phyloP scores from a whole-genome alignment of 2,329 filamentous ascomycete species.

The Trichoderma koningiopsis region DNA sequence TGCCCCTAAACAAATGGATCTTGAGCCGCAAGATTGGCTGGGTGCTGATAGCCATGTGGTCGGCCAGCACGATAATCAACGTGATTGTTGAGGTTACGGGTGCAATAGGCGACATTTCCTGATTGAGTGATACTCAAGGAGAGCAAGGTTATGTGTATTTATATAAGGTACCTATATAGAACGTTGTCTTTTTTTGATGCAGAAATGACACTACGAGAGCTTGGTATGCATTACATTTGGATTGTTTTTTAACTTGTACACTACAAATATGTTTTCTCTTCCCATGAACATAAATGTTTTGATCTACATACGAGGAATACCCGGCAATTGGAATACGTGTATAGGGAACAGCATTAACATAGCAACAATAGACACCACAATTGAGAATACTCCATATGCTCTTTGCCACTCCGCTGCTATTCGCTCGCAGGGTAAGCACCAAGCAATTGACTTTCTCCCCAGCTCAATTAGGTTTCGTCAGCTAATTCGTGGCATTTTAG shows the following conservation, averaged over 20 bases:
- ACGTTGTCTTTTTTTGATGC: not conserved
- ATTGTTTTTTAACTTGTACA: constrained; percentile 2
- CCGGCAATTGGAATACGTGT: not conserved
- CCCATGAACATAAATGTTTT: not conserved
- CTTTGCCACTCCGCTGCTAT: not conserved
- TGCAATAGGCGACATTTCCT: constrained; percentile 42
- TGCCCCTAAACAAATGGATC: constrained; percentile 84
- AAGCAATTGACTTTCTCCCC: not conserved
- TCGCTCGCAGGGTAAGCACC: not conserved
- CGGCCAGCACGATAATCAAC: constrained; percentile 76
- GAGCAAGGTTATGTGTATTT: not conserved
- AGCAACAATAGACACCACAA: not conserved
- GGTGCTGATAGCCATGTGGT: constrained; percentile 79
- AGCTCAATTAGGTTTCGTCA: not conserved
- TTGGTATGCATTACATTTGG: not conserved
- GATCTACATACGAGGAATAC: not conserved
- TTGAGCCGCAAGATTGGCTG: constrained; percentile 83
- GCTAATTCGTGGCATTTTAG: not conserved
- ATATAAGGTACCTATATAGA: not conserved
- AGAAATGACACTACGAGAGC: not conserved
- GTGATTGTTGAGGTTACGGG: constrained; percentile 75
- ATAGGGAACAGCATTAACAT: not conserved
- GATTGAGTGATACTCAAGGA: not conserved
- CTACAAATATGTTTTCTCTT: not conserved
- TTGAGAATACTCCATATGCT: not conserved